Base-by-base conservation (phyloP, 2,329 filamentous ascomycete genomes). In the Phaeophleospora eucalypticola region DNA sequence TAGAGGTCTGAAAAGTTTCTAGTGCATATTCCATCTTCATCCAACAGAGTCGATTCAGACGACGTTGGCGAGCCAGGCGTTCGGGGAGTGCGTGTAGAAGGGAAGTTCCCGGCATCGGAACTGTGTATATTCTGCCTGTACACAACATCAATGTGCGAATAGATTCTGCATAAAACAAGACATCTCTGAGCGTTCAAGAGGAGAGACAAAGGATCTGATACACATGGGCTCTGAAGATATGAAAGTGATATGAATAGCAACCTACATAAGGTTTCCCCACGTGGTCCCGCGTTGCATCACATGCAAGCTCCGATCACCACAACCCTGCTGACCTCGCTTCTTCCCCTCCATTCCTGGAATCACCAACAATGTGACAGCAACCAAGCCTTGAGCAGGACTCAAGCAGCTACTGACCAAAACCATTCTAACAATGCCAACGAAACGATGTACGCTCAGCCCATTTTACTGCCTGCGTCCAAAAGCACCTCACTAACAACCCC, bases 1-100 rank as follows among this genome's bases (percentile, higher is more conserved):
- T 97, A 76, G 54, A 27, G 35, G 24, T 12, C 12, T 6, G 16
- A 3, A 8, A 15, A n/a, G n/a, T 21, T 20, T 15, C 19, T 35
- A 10, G 20, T 37, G 18, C 14, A 14, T 36, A 9, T 15, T 24
- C 24, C 20, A 16, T 16, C 2, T 18, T 16, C 41, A 38, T 19
- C 44, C 24, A 12, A 12, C 24, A 29, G 24, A 29, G 24, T 29
- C 36, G 12, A 18, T 17, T 36, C 14, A 16, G 45, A 48, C 16
- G 17, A 15, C 27, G 19, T 27, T 43, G 20, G 33, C 36, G 21
- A 41, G 41, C 41, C 35, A 24, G 46, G 46, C 41, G 46, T 44
- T 48, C 29, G 2, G 27, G 41, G n/a, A n/a, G 24, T 29, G 24
- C 24, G 6, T 29, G 7, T 29, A 6, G 10, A n/a, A n/a, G 19